Evolutionary conservation across 129 eudicot genomes (phyloP).

Genomic region (Heracleum sosnowskyi): DNA sequence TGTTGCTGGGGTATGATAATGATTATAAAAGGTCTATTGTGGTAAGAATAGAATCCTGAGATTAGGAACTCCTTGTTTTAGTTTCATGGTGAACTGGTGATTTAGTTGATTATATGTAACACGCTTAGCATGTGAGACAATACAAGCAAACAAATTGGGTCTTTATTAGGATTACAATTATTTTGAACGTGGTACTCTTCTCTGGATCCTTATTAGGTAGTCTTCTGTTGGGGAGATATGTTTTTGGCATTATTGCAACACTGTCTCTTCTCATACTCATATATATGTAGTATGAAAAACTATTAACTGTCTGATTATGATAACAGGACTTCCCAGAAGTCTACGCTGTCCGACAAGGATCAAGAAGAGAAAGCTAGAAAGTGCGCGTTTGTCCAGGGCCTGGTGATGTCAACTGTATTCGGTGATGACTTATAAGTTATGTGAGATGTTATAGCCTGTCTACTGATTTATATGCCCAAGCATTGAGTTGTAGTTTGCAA

Average conservation of each 20-base stretch:
- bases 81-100: background rate
- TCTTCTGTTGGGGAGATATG: background rate
- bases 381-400: slow-evolving; percentile 80
- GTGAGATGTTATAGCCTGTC: slow-evolving; percentile 1
- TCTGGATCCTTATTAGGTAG: background rate
- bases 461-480: background rate
- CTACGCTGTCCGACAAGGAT: slow-evolving; percentile 57
- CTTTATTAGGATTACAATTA: background rate
- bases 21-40: background rate
- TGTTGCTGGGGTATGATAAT: background rate
- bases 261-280: background rate
- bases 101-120: background rate
- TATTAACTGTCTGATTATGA: background rate
- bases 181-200: background rate
- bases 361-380: slow-evolving; percentile 68
- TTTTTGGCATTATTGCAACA: background rate
- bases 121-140: background rate
- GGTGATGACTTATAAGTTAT: slow-evolving; percentile 50
- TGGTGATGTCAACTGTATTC: slow-evolving; percentile 65
- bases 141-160: background rate
- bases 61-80: background rate
- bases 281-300: background rate
- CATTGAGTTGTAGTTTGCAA: background rate
- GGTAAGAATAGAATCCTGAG: background rate
- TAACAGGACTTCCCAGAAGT: slow-evolving; percentile 31